Percentiles rank a stretch among this genome's conserved stretches.
Conservation (phyloP, 192 early-diverging fungal genomes). For the Podila epicladia region DNA sequence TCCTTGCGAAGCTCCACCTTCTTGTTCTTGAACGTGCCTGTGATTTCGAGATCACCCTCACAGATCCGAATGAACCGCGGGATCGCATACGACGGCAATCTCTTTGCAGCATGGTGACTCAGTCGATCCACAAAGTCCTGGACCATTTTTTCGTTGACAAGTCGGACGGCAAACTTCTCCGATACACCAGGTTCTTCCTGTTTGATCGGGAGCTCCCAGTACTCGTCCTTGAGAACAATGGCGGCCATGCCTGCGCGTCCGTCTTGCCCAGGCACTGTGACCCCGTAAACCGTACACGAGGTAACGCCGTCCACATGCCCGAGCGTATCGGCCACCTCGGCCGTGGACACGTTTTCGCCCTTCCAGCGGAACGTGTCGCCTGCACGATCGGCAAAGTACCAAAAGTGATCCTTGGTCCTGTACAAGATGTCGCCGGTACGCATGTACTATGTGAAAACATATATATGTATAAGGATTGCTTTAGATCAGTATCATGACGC, state of each 20-base stretch:
- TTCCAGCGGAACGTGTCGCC: slow-evolving; percentile 83
- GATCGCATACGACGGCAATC: slow-evolving; percentile 70
- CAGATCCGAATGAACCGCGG: slow-evolving; percentile 71
- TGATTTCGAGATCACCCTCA: slow-evolving; percentile 43
- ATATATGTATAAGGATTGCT: too few relatives aligned
- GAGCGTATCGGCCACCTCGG: slow-evolving; percentile 69
- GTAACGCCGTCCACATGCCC: slow-evolving; percentile 58
- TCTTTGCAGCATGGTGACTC: slow-evolving; percentile 28
- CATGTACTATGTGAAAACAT: slow-evolving; percentile 30
- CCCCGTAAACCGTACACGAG: slow-evolving; percentile 74
- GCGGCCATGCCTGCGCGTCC: slow-evolving; percentile 78
- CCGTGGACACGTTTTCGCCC: slow-evolving; percentile 66
- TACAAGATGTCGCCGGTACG: slow-evolving; percentile 71
- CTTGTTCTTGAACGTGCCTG: slow-evolving; percentile 43
- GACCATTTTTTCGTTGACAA: slow-evolving; percentile 10
- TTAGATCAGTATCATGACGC: too few relatives aligned
- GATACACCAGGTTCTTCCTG: neutral
- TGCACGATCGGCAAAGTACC: slow-evolving; percentile 73
- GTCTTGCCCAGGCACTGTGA: slow-evolving; percentile 62
- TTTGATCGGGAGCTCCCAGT: slow-evolving; percentile 21
- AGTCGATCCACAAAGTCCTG: slow-evolving; percentile 44
- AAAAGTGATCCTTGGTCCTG: slow-evolving; percentile 57
- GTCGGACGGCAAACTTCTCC: neutral
- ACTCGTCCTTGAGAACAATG: slow-evolving; percentile 56
- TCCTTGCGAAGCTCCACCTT: slow-evolving; percentile 39